These are phyloP conservation scores for Ormosia semicastrata DNA, from an alignment of 306 rosid species.

Conservation along the genomic window DNA sequence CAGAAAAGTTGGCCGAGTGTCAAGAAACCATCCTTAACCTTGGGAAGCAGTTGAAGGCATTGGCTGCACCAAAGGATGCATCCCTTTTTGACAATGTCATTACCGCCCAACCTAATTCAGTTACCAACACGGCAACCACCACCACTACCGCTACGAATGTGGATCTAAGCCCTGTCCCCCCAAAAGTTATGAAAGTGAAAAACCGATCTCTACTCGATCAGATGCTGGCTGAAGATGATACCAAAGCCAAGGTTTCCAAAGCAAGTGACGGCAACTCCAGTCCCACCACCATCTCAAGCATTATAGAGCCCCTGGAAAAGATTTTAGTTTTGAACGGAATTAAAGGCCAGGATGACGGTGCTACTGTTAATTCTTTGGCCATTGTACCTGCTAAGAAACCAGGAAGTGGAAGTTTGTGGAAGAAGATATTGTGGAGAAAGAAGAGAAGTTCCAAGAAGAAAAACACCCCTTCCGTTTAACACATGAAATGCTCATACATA, in stretches of 20 bases:
- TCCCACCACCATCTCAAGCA: slow-evolving; percentile 14
- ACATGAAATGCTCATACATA: slow-evolving; percentile 30
- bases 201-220: slow-evolving; percentile 67
- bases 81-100: slow-evolving; percentile 55
- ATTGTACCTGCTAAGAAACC: slow-evolving; percentile 58
- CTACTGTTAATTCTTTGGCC: slow-evolving; percentile 46
- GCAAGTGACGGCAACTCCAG: slow-evolving; percentile 31
- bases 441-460: slow-evolving; percentile 62
- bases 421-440: slow-evolving; percentile 71
- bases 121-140: background rate
- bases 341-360: slow-evolving; percentile 29
- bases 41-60: slow-evolving; percentile 83
- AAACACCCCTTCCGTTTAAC: slow-evolving; percentile 32
- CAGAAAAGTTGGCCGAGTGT: slow-evolving; percentile 92
- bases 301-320: slow-evolving; percentile 39
- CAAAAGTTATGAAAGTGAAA: slow-evolving; percentile 33
- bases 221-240: slow-evolving; percentile 76
- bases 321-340: slow-evolving; percentile 44
- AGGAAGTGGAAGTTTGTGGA: slow-evolving; percentile 61
- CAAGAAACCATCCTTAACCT: slow-evolving; percentile 89
- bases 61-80: slow-evolving; percentile 75
- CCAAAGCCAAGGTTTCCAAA: slow-evolving; percentile 36
- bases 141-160: background rate
- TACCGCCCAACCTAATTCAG: slow-evolving; percentile 23
- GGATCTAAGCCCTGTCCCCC: slow-evolving; percentile 22